Evolutionary conservation across 768 basidiomycete genomes (phyloP), one percentile per base, ranked within the genome.

Genomic region (Pleurotus ostreatus): DNA sequence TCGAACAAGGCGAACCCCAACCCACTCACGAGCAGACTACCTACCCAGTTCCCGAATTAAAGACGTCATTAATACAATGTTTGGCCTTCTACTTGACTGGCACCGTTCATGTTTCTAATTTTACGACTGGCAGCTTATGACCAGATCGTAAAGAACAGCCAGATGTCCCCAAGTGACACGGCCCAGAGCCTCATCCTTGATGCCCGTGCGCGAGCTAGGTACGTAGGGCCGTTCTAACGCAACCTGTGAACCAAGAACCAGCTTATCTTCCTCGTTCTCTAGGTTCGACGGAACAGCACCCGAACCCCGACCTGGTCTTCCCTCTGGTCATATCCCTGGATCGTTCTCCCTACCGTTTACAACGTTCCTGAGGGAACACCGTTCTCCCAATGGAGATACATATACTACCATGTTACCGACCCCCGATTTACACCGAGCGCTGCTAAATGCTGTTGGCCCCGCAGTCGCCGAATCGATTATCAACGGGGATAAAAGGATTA

Each of bases 251-350:
- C 41, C 46, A 41, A n/a, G 4, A 25, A 54, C 23, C 38, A 18
- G 16, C 39, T 11, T 30, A 55, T 30, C 51, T 40, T 41, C 8
- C 37, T 39, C 20, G 30, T 43, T 2, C n/a, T 18, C 25, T 63
- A 96, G 95, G 59, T 98, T 83, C 67, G 73, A 81, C 22, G 95
- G 94, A 15, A 76, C 75, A 34, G 88, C 88, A 34, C 88, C 93
- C 7, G 97, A 99, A 68, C 97, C 97, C 11, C 84, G 97, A 12
- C 82, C 91, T 12, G 88, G 88, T 13, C 76, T 98, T 52, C 80
- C 91, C 18, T 92, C 91, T 0, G 97, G 97, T 0, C 97, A 98
- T 68, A 94, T 98, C 54, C 95, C 96, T 0, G 72, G 87, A 68
- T 92, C 95, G 0, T 74, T 84, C 61, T 89, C 92, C 2, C 75